Conservation (phyloP, 2,329 filamentous ascomycete genomes). For the Talaromyces verruculosus region DNA sequence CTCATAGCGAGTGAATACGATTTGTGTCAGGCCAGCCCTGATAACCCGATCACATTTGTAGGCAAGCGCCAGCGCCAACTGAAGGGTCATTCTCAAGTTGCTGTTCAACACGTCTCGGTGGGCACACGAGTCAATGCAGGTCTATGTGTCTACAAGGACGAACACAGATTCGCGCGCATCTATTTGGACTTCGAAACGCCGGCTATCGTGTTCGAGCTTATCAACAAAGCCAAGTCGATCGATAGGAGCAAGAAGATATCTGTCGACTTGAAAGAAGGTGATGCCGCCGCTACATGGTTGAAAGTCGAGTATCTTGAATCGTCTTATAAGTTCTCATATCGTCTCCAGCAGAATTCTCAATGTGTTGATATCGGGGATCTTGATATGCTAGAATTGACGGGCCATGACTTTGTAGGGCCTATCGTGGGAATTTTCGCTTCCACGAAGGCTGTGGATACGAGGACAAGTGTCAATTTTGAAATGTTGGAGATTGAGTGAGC, state of each 20-base stretch:
- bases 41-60: conserved; percentile 27
- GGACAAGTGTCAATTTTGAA: background rate
- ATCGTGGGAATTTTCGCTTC: conserved; percentile 34
- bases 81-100: conserved; percentile 22
- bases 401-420: conserved; percentile 37
- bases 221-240: conserved; percentile 26
- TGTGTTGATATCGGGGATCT: conserved; percentile 25
- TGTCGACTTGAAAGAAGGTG: conserved; percentile 5
- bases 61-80: conserved; percentile 30
- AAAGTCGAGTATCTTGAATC: background rate
- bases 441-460: background rate
- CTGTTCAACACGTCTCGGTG: conserved; percentile 6
- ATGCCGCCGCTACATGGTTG: background rate
- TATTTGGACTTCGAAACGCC: conserved; percentile 23
- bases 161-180: conserved; percentile 27
- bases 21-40: conserved; percentile 24
- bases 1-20: conserved; percentile 23
- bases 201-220: conserved; percentile 22
- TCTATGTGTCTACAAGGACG: conserved; percentile 28
- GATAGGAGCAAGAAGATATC: conserved; percentile 17
- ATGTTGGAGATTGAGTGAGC: background rate
- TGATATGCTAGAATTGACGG: conserved; percentile 33
- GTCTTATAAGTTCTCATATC: conserved; percentile 3
- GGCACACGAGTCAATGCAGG: conserved; percentile 20
- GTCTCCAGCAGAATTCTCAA: conserved; percentile 3